phyloP scores from a whole-genome alignment of 2,329 filamentous ascomycete genomes.

The Hypoxylon sp. region DNA sequence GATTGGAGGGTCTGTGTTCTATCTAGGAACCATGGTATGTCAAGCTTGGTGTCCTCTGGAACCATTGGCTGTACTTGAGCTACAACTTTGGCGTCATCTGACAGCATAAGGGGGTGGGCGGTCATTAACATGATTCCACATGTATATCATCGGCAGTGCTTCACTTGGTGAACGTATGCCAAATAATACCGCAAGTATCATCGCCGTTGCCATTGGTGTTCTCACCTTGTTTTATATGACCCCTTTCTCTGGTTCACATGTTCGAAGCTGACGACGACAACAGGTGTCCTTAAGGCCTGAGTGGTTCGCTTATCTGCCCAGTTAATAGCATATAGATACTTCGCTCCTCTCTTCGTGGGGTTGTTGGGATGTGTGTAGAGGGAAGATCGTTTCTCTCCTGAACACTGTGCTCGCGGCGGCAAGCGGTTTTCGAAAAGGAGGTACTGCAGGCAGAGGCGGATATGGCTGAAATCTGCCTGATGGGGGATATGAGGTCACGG shows the following conservation, averaged over 20 bases:
- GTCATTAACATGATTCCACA: constrained; percentile 11
- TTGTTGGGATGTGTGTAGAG: not conserved
- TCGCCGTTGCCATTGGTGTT: constrained; percentile 12
- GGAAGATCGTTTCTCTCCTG: not conserved
- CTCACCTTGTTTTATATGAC: constrained; percentile 10
- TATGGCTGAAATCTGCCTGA: constrained; percentile 10
- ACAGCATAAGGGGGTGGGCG: constrained; percentile 25
- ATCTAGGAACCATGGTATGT: constrained; percentile 6
- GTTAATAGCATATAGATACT: not conserved
- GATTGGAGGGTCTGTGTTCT: constrained; percentile 19
- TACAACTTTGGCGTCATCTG: constrained; percentile 28
- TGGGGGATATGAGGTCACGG: constrained; percentile 9
- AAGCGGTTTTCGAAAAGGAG: constrained; percentile 4
- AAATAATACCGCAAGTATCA: constrained; percentile 3
- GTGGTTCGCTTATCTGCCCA: not conserved
- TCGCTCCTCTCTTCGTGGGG: not conserved
- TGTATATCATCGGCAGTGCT: constrained; percentile 2
- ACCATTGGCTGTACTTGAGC: constrained; percentile 26
- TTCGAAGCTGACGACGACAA: constrained; percentile 15
- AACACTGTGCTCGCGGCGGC: not conserved
- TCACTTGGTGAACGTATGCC: constrained; percentile 7
- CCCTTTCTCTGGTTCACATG: constrained; percentile 10
- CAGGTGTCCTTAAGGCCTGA: not conserved
- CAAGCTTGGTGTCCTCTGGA: constrained; percentile 9
- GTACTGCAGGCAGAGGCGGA: not conserved